These are phyloP conservation scores for Apiospora koreana DNA, from an alignment of 2,329 filamentous ascomycete genomes.

Conservation along the genomic window DNA sequence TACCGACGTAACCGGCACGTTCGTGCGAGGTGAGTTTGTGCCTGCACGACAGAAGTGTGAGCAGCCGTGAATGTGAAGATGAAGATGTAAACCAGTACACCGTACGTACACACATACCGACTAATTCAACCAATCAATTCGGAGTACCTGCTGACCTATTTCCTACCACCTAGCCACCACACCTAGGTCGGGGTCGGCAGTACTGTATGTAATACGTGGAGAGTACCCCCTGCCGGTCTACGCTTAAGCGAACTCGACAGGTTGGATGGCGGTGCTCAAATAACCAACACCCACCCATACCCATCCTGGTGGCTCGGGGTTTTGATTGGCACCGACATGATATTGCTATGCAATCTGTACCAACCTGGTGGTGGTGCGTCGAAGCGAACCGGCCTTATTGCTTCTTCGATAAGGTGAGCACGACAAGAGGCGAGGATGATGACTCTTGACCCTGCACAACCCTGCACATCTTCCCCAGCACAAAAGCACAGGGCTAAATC, in stretches of 20 bases:
- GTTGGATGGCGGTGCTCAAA: not conserved
- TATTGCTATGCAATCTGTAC: not conserved
- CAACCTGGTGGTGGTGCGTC: not conserved
- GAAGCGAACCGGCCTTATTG: not conserved
- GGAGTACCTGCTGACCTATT: not conserved
- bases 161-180: not conserved
- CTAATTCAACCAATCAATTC: not conserved
- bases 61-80: not conserved
- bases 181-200: not conserved
- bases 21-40: constrained; percentile 5
- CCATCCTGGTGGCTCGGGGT: not conserved
- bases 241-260: constrained; percentile 4
- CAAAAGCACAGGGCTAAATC: not conserved
- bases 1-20: constrained; percentile 1
- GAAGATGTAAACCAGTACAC: not conserved
- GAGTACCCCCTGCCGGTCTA: not conserved
- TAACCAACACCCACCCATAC: not conserved
- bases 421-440: not conserved
- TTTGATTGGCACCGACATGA: not conserved
- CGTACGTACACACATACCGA: too few relatives aligned
- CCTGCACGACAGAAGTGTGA: not conserved
- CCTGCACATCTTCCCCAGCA: not conserved
- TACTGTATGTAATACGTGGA: not conserved
- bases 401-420: not conserved
- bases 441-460: not conserved